Percentiles rank a stretch among this genome's conserved stretches.
phyloP scores from a whole-genome alignment of 768 basidiomycete genomes.

The Russula earlei region DNA sequence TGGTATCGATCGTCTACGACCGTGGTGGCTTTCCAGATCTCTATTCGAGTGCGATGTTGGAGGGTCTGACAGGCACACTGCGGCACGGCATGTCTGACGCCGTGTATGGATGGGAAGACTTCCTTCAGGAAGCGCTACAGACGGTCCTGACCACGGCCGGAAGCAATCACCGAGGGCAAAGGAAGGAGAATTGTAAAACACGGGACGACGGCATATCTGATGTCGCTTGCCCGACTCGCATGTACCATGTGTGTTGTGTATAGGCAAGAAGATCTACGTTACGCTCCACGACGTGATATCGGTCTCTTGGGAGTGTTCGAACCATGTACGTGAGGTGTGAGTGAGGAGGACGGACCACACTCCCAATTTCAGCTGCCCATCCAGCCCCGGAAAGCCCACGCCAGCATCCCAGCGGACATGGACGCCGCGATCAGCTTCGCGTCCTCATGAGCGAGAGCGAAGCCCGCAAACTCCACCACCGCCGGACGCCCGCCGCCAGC shows the following conservation, averaged over 20 bases:
- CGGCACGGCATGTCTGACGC: too few relatives aligned
- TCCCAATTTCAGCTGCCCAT: not conserved
- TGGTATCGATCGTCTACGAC: not conserved
- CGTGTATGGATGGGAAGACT: too few relatives aligned
- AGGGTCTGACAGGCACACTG: too few relatives aligned
- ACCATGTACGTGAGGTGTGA: not conserved
- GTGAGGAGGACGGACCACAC: not conserved
- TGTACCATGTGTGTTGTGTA: not conserved
- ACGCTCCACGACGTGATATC: not conserved
- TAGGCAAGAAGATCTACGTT: not conserved
- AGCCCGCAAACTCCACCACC: conserved; percentile 15
- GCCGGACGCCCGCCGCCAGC: too few relatives aligned
- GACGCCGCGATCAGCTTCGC: not conserved
- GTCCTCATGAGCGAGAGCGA: not conserved
- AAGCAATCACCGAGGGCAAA: too few relatives aligned
- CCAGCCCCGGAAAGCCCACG: conserved; percentile 10
- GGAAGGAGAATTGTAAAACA: not conserved
- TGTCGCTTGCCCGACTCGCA: too few relatives aligned
- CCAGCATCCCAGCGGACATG: conserved; percentile 1
- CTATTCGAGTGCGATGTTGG: too few relatives aligned
- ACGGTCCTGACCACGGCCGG: too few relatives aligned
- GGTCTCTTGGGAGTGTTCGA: not conserved
- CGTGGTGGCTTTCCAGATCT: too few relatives aligned
- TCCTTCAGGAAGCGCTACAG: too few relatives aligned
- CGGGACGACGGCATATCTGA: not conserved